Evolutionary conservation across 768 basidiomycete genomes (phyloP), one percentile per base, ranked within the genome.

Genomic region (Mycena pura): DNA sequence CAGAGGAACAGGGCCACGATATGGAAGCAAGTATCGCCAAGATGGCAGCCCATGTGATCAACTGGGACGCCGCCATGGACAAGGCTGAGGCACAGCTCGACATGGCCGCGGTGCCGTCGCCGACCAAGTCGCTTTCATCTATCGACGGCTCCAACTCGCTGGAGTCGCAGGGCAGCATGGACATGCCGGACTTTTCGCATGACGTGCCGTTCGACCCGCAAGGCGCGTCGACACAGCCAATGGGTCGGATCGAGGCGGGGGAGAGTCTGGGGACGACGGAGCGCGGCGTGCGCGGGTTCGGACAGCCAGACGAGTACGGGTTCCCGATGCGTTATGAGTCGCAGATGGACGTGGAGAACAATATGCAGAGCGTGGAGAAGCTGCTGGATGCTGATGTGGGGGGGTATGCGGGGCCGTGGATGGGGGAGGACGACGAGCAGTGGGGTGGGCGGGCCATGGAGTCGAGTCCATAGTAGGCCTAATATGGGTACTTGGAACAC

Each of bases 331-430:
- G 19, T 10, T 66, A 55, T 21, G 64, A 66, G 60, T 66, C 64
- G 57, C 64, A 66, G 47, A 44, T 62, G 60, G 64, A 66, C 24
- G 57, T 66, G 29, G 64, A 66, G 46, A 62, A 41, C 43, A 62
- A 66, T 38, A 21, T 66, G 64, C 60, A 59, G 32, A 60, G 64
- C 17, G 64, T 66, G 19, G 56, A 66, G 21, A 22, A 55, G 28
- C 38, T 66, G 47, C 6, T 66, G 57, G 29, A 62, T 45, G 47
- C 25, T 10, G 64, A 66, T 56, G 64, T 66, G 9, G 64, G 51
- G 22, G 44, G 56, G 2, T 64, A 51, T 44, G 41, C 28, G 40
- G 28, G 54, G n/a, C 56, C 60, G 10, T 66, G 64, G 64, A 63
- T 63, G 62, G 57, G 57, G 8, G 54, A 52, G 14, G 64, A 62